Conservation (phyloP, 139 green algal genomes). For the Raphidocelis subcapitata region DNA sequence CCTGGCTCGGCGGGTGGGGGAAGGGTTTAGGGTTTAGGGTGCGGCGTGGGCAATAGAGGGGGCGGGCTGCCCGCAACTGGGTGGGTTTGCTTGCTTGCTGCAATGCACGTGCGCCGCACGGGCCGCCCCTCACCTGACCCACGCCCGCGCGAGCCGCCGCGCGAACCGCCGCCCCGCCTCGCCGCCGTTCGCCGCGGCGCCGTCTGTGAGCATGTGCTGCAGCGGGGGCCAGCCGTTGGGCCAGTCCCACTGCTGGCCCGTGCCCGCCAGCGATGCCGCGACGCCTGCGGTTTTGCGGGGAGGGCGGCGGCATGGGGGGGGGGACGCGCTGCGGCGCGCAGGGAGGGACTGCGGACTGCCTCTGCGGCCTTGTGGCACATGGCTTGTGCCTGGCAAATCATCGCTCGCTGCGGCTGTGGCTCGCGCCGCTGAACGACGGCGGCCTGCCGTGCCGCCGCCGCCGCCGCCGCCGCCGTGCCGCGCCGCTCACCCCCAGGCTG, state of each 20-base stretch:
- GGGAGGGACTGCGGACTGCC: no score
- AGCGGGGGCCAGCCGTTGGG: slow-evolving; percentile 95
- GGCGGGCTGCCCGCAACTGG: background rate
- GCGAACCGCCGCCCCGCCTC: slow-evolving; percentile 44
- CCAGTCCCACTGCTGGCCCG: slow-evolving; percentile 94
- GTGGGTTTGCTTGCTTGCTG: no score
- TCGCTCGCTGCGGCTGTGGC: no score
- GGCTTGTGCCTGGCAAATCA: no score
- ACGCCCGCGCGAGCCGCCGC: slow-evolving; percentile 42
- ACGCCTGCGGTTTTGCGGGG: slow-evolving; percentile 70
- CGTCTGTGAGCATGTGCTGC: slow-evolving; percentile 73
- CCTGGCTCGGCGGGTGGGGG: background rate
- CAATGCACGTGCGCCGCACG: no score
- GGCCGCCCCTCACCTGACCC: slow-evolving; percentile 31
- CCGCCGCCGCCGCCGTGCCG: no score
- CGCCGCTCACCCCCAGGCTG: slow-evolving; percentile 3
- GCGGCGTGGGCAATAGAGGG: slow-evolving; percentile 22
- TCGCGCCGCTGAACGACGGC: no score
- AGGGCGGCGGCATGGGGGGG: no score
- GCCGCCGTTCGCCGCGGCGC: slow-evolving; percentile 8
- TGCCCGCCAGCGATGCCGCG: slow-evolving; percentile 54
- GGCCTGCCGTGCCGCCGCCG: no score
- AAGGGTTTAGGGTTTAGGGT: background rate
- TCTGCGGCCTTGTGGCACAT: no score
- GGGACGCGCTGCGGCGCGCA: no score